These are phyloP conservation scores for Ceratocystis ficicola DNA, from an alignment of 2,329 filamentous ascomycete genomes.

Conservation along the genomic window DNA sequence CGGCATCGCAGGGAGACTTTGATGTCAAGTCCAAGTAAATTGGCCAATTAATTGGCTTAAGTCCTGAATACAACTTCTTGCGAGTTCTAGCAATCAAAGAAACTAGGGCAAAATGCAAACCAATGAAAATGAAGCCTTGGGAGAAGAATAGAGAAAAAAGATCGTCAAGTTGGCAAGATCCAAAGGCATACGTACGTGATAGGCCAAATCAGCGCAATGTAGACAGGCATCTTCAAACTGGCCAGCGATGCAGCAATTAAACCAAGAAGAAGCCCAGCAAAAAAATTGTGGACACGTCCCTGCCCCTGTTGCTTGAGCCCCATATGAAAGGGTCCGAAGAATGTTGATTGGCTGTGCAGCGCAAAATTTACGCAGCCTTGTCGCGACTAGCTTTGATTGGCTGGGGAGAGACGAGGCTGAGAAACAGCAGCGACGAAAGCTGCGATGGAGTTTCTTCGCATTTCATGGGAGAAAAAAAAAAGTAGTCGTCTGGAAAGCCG, in stretches of 20 bases:
- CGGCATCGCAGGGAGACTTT: neutral
- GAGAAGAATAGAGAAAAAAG: neutral
- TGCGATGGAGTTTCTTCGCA: conserved; percentile 1
- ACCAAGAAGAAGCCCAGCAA: neutral
- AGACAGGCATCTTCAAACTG: conserved; percentile 12
- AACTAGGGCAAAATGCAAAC: neutral
- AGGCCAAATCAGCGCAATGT: conserved; percentile 11
- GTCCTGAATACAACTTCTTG: neutral
- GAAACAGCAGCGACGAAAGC: conserved; percentile 3
- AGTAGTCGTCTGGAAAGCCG: neutral
- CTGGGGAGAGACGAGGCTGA: conserved; percentile 17
- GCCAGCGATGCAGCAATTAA: conserved; percentile 12
- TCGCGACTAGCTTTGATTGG: conserved; percentile 9
- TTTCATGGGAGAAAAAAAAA: neutral
- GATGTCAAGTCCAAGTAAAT: neutral
- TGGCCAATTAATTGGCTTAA: neutral
- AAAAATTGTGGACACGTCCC: conserved; percentile 18
- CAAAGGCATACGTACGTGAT: neutral
- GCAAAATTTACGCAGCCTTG: conserved; percentile 9
- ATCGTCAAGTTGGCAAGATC: conserved; percentile 2
- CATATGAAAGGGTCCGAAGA: neutral
- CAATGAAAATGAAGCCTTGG: neutral
- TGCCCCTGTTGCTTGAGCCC: conserved; percentile 1
- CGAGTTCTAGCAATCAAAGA: neutral
- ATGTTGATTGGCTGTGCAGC: neutral